Evolutionary conservation across 139 green algal genomes (phyloP).

Genomic region (Chlorella sp.): DNA sequence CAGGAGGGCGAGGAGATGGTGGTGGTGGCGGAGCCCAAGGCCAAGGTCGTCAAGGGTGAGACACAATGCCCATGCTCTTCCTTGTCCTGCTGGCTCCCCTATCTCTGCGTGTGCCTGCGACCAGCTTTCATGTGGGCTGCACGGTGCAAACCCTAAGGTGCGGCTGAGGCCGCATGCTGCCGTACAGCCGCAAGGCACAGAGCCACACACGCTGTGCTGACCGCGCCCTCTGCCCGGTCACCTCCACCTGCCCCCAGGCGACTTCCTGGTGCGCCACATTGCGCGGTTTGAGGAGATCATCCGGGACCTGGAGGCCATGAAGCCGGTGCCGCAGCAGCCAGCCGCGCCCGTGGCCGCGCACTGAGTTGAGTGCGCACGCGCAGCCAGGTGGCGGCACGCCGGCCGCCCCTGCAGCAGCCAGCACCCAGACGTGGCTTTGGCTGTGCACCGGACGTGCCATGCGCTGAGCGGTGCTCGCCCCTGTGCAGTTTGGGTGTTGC

Average conservation of each 20-base stretch:
- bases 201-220: neutral
- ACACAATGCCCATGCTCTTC: neutral
- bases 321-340: neutral
- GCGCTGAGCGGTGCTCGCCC: no score
- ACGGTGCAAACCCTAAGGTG: no score
- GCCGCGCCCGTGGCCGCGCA: neutral
- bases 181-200: neutral
- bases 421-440: no score
- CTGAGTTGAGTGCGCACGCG: neutral
- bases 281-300: constrained; percentile 73
- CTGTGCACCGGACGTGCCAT: no score
- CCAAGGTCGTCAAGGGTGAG: constrained; percentile 36
- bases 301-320: constrained; percentile 61
- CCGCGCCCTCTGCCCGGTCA: neutral
- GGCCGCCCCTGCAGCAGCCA: neutral
- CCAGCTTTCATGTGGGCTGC: no score
- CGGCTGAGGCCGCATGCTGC: no score
- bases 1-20: constrained; percentile 72
- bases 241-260: constrained; percentile 3
- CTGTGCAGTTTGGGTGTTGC: no score
- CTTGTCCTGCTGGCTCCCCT: no score
- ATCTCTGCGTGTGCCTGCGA: no score
- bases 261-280: constrained; percentile 83
- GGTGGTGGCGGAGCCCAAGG: constrained; percentile 57
- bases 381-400: neutral